These are phyloP conservation scores for Gyromitra esculenta DNA, from an alignment of 2,329 filamentous ascomycete genomes.

Conservation along the genomic window DNA sequence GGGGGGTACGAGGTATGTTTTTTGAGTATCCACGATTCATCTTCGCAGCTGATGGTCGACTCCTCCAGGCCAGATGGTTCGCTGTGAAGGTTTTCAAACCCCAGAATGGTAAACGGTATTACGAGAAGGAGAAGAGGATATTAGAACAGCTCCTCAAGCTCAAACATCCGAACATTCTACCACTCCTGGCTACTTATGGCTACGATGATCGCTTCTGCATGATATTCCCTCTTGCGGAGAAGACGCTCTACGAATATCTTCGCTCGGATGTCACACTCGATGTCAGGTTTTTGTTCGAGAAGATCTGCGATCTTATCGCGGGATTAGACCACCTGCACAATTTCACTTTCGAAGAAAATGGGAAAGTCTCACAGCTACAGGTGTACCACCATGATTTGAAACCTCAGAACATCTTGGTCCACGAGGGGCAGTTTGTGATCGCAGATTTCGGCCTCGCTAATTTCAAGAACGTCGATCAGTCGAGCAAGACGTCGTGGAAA, in stretches of 20 bases:
- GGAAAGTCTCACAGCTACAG: background rate
- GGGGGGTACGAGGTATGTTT: background rate
- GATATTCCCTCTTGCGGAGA: background rate
- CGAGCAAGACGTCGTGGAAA: background rate
- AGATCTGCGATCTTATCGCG: background rate
- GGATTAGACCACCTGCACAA: background rate
- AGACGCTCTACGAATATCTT: background rate
- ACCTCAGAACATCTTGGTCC: constrained; percentile 58
- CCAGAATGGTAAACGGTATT: background rate
- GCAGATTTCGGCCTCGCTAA: constrained; percentile 58
- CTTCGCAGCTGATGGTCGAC: background rate
- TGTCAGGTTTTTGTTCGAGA: background rate
- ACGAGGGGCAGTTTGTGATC: constrained; percentile 55
- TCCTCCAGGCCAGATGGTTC: background rate
- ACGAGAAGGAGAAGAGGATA: background rate
- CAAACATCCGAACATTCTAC: background rate
- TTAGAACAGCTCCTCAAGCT: background rate
- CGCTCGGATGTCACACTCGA: background rate
- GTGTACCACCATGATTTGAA: constrained; percentile 58
- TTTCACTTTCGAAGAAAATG: constrained; percentile 14
- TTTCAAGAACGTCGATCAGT: background rate
- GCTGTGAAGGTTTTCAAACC: background rate
- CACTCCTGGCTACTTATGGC: background rate
- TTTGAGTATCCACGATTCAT: background rate
- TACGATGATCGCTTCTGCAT: background rate